phyloP scores from a whole-genome alignment of 441 rosid genomes.

The Brassica hybrid region DNA sequence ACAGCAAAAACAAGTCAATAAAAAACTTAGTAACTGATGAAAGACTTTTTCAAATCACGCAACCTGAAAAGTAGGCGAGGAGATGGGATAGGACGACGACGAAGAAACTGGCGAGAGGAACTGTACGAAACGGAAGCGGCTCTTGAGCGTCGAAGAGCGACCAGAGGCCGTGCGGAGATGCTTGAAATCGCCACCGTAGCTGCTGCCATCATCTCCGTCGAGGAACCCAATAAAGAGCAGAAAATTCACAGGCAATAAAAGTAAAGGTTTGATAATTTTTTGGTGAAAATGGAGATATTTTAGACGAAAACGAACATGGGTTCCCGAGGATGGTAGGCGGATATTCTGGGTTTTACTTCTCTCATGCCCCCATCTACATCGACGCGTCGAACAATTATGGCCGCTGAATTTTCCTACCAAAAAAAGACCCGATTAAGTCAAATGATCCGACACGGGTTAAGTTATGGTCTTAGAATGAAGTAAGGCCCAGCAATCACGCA shows the following conservation, averaged over 20 bases:
- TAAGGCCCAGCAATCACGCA: neutral
- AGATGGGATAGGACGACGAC: slow-evolving; percentile 39
- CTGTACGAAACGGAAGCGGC: slow-evolving; percentile 25
- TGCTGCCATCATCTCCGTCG: slow-evolving; percentile 32
- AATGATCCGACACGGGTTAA: slow-evolving; percentile 23
- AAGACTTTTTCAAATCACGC: neutral
- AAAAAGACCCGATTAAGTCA: slow-evolving; percentile 22
- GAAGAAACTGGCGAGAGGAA: slow-evolving; percentile 37
- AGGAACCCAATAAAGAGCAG: slow-evolving; percentile 6
- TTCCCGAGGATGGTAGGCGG: slow-evolving; percentile 1
- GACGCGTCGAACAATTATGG: slow-evolving; percentile 29
- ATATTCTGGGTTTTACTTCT: slow-evolving; percentile 33
- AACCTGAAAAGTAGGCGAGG: slow-evolving; percentile 19
- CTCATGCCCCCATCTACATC: slow-evolving; percentile 13
- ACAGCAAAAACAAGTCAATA: neutral
- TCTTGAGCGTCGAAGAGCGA: slow-evolving; percentile 19
- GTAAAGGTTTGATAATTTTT: slow-evolving; percentile 14
- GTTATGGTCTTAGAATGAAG: neutral
- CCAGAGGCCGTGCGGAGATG: slow-evolving; percentile 47
- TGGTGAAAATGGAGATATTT: slow-evolving; percentile 12
- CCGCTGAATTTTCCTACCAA: slow-evolving; percentile 37
- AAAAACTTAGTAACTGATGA: neutral
- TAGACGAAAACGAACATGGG: neutral
- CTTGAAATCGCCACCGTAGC: slow-evolving; percentile 44
- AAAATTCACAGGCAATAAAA: neutral